These are phyloP conservation scores for Morella rubra DNA, from an alignment of 306 rosid species.

Conservation along the genomic window DNA sequence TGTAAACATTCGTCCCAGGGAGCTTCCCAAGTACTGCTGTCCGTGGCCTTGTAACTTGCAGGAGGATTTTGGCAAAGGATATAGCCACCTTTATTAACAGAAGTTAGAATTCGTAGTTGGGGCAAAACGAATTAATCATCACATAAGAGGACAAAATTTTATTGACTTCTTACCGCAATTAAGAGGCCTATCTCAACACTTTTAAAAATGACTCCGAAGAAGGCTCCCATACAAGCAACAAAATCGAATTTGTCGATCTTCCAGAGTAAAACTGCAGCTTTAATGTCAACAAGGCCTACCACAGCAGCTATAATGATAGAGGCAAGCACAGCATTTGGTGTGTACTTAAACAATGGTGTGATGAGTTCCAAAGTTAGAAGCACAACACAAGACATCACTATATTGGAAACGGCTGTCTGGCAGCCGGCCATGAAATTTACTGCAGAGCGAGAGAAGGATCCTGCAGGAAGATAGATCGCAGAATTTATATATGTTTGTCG, in stretches of 20 bases:
- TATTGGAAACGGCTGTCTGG: conserved; percentile 75
- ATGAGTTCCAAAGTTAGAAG: conserved; percentile 54
- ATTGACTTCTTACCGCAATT: conserved; percentile 49
- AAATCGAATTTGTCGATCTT: conserved; percentile 85
- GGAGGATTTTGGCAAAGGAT: conserved; percentile 68
- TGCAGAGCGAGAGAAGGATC: conserved; percentile 87
- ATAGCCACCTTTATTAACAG: conserved; percentile 49
- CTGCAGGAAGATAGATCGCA: conserved; percentile 31
- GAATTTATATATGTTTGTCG: not conserved
- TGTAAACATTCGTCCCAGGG: conserved; percentile 49
- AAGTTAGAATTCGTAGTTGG: not conserved
- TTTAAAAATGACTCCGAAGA: conserved; percentile 76
- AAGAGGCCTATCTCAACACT: conserved; percentile 82
- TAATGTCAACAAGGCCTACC: conserved; percentile 42
- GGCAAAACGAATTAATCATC: conserved; percentile 3
- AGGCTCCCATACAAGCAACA: conserved; percentile 85
- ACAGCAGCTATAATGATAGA: conserved; percentile 74
- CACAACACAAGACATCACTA: conserved; percentile 68
- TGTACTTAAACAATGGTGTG: conserved; percentile 81
- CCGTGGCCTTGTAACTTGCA: conserved; percentile 80
- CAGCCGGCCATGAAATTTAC: conserved; percentile 93
- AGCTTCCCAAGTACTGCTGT: conserved; percentile 74
- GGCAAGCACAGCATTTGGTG: conserved; percentile 75
- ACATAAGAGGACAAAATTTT: not conserved
- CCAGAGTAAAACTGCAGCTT: conserved; percentile 58